Conservation (phyloP, 164 flowering plant genomes). For the Magnolia changhungtana region DNA sequence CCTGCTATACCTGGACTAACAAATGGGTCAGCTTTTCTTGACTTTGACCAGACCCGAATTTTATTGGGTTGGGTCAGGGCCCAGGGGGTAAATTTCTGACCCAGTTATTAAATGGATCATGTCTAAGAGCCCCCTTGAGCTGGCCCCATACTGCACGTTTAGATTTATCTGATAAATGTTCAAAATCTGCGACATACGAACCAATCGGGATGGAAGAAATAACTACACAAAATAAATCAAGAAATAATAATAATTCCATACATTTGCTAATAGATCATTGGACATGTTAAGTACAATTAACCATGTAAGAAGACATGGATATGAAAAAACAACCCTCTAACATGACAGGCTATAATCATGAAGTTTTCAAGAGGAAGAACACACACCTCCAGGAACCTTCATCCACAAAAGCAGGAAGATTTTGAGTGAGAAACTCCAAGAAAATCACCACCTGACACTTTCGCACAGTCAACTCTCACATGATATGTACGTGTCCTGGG, state of each 20-base stretch:
- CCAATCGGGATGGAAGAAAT: neutral
- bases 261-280: neutral
- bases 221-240: neutral
- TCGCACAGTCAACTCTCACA: neutral
- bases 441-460: neutral
- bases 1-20: too few species aligned
- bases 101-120: too few species aligned
- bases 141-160: too few species aligned
- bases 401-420: neutral
- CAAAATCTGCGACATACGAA: too few species aligned
- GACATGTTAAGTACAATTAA: slow-evolving; percentile 8
- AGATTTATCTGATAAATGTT: too few species aligned
- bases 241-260: neutral
- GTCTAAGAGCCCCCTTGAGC: too few species aligned
- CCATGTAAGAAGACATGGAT: slow-evolving; percentile 11
- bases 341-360: neutral
- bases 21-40: too few species aligned
- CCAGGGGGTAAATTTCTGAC: too few species aligned
- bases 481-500: neutral
- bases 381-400: neutral
- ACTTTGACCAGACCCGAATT: too few species aligned
- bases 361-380: neutral
- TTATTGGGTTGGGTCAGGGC: too few species aligned
- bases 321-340: slow-evolving; percentile 11
- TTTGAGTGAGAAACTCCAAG: neutral